Percentiles rank a stretch among this genome's conserved stretches.
Conservation (phyloP, 371 early-diverging fungal species). For the Mucor lusitanicus region DNA sequence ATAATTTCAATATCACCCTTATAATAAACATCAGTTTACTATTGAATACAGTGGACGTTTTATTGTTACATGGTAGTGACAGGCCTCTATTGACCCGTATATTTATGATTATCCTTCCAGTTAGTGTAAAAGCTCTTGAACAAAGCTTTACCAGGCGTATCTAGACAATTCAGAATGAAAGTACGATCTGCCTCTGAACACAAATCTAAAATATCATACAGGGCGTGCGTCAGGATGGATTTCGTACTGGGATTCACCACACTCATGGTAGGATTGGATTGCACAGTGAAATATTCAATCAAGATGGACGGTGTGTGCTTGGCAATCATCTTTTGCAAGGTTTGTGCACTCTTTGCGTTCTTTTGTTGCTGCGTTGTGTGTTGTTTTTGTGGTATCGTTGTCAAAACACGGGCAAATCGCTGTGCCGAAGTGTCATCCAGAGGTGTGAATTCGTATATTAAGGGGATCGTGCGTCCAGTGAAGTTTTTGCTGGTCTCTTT, state of each 20-base stretch:
- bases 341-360: slow-evolving; percentile 13
- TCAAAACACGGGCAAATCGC: slow-evolving; percentile 57
- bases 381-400: slow-evolving; percentile 39
- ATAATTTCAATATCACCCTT: too few relatives aligned
- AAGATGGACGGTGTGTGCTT: slow-evolving; percentile 74
- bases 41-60: not conserved
- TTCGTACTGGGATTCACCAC: slow-evolving; percentile 51
- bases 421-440: slow-evolving; percentile 52
- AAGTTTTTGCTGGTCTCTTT: not conserved
- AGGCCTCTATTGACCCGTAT: slow-evolving; percentile 56
- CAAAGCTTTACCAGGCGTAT: slow-evolving; percentile 57
- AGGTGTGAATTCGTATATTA: slow-evolving; percentile 41
- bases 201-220: slow-evolving; percentile 72
- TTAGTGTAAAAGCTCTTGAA: slow-evolving; percentile 60
- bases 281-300: slow-evolving; percentile 66
- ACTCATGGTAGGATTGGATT: slow-evolving; percentile 60
- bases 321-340: slow-evolving; percentile 52
- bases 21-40: too few relatives aligned
- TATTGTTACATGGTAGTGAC: not conserved
- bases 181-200: slow-evolving; percentile 70
- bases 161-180: slow-evolving; percentile 64
- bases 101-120: slow-evolving; percentile 63
- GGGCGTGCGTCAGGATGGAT: slow-evolving; percentile 58
- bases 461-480: slow-evolving; percentile 15
- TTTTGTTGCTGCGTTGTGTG: slow-evolving; percentile 2